These are phyloP conservation scores for Flaveria trinervia DNA, from an alignment of 129 eudicot genomes.

Conservation along the genomic window DNA sequence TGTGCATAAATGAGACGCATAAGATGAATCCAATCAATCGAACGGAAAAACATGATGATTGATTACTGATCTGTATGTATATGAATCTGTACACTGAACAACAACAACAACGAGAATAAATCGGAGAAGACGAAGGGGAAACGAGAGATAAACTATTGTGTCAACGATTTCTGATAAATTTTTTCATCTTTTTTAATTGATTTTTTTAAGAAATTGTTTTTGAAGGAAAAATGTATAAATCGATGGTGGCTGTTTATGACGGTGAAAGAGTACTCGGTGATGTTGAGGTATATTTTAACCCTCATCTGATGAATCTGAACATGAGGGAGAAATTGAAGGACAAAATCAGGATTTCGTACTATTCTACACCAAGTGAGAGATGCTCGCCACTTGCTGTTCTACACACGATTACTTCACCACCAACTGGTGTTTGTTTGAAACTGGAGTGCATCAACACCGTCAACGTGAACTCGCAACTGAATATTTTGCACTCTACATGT, in stretches of 20 bases:
- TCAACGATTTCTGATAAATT: slow-evolving; percentile 22
- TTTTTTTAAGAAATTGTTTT: slow-evolving; percentile 9
- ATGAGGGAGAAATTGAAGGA: slow-evolving; percentile 46
- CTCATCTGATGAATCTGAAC: slow-evolving; percentile 42
- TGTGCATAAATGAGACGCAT: slow-evolving; percentile 34
- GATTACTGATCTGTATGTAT: slow-evolving; percentile 35
- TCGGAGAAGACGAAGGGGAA: slow-evolving; percentile 34
- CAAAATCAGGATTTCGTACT: slow-evolving; percentile 63
- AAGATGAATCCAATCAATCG: slow-evolving; percentile 37
- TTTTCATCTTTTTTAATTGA: not conserved
- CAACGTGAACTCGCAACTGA: slow-evolving; percentile 63
- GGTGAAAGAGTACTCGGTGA: slow-evolving; percentile 86
- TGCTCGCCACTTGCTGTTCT: slow-evolving; percentile 97
- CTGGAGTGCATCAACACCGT: slow-evolving; percentile 51
- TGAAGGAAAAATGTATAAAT: slow-evolving; percentile 54
- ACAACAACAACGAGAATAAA: slow-evolving; percentile 32
- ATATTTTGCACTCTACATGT: slow-evolving; percentile 77
- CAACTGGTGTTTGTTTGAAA: slow-evolving; percentile 74
- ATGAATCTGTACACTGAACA: slow-evolving; percentile 43
- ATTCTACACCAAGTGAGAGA: slow-evolving; percentile 79
- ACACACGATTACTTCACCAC: slow-evolving; percentile 54
- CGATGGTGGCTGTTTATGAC: slow-evolving; percentile 66
- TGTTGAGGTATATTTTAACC: slow-evolving; percentile 54
- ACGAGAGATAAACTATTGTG: slow-evolving; percentile 1
- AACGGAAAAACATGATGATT: slow-evolving; percentile 38